Base-by-base conservation (phyloP, 805 yeast species). In the Wickerhamiella lipophila region DNA sequence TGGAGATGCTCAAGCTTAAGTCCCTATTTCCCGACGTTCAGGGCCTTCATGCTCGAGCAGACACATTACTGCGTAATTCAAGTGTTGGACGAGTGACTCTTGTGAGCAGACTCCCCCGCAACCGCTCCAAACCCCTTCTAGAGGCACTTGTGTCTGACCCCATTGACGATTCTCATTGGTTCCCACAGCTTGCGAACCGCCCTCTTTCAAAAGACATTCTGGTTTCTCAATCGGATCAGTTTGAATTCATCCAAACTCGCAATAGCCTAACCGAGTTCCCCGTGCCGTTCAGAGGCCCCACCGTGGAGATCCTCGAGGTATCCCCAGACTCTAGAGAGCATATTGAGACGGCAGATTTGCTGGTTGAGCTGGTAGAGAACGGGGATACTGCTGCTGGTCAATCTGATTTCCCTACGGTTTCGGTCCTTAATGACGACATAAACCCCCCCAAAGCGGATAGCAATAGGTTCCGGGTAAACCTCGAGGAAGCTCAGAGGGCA, bases 111-210 rank as follows among this genome's bases (percentile, higher is more conserved):
- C 43, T 40, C 21, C 40, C 40, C 4, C 58, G 65, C 2, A 44
- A 50, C 12, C 56, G 53, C 6, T 52, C 56, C 39, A 53, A 56
- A 34, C 42, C 53, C 6, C 54, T 63, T 6, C 57, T 64, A 26
- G 62, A 63, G 22, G 56, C 60, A 19, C 49, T 63, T 18, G 53
- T 65, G 23, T 59, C 60, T 3, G 68, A 65, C 34, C 68, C 68
- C 7, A 52, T 65, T 11, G 63, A 61, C 12, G 53, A 58, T 13
- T 59, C 61, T 35, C 56, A 53, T 27, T 65, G 68, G 68, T 55
- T 52, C 47, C 50, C 53, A 19, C 54, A 56, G 3, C 51, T 64
- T 23, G 50, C 47, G 34, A 49, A 53, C 13, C 50, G 68, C 27
- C 54, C 62, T 5, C 53, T 62, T 25, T 48, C 64, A n/a, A 65